These are phyloP conservation scores for Fibroporia radiculosa DNA, from an alignment of 768 basidiomycete species.

Conservation along the genomic window DNA sequence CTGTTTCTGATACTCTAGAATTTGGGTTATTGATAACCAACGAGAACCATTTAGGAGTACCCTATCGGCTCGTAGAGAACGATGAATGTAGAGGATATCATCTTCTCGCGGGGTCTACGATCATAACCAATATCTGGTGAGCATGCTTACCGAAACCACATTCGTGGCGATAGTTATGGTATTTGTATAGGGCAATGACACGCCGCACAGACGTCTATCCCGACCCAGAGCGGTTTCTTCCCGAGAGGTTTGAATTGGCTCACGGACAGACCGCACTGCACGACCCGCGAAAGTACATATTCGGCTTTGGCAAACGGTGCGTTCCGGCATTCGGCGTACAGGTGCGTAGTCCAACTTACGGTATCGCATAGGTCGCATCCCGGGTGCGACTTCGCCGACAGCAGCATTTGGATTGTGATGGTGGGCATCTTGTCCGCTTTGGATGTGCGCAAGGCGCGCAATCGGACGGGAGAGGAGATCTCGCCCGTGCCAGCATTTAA, in stretches of 20 bases:
- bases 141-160: neutral
- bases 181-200: constrained; percentile 6
- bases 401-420: constrained; percentile 36
- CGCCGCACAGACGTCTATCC: constrained; percentile 7
- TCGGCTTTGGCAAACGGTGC: constrained; percentile 46
- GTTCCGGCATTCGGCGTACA: neutral
- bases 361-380: constrained; percentile 37
- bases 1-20: neutral
- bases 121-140: constrained; percentile 10
- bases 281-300: constrained; percentile 42
- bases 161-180: too few relatives aligned
- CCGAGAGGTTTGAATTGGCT: constrained; percentile 10
- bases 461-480: constrained; percentile 32
- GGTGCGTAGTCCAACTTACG: neutral
- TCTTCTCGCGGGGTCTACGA: constrained; percentile 4
- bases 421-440: constrained; percentile 39
- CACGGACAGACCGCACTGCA: constrained; percentile 17
- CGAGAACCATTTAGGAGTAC: too few relatives aligned
- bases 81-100: constrained; percentile 13
- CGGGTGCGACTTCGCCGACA: constrained; percentile 43
- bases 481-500: constrained; percentile 31
- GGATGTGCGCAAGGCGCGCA: constrained; percentile 33
- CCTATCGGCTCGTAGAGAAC: constrained; percentile 11
- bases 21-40: neutral
- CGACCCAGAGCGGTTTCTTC: constrained; percentile 7